These are phyloP conservation scores for Sugiyamaella qingdaonensis DNA, from an alignment of 805 yeast species.

Conservation along the genomic window DNA sequence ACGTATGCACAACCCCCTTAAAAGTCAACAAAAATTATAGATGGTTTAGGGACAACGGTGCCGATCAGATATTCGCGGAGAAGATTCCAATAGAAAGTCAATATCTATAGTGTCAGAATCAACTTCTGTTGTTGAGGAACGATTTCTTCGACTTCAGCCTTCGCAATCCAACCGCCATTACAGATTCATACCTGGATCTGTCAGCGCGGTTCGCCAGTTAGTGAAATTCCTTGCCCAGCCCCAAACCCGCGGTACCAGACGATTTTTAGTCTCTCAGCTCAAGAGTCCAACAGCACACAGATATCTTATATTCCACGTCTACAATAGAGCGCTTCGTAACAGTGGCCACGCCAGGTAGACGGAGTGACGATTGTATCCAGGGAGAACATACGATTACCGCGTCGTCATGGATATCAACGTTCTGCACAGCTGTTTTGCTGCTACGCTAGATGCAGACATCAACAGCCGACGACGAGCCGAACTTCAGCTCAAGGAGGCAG, in stretches of 20 bases:
- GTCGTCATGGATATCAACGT: constrained; percentile 59
- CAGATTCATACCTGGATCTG: no score
- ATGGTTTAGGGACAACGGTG: no score
- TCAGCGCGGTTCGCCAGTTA: neutral
- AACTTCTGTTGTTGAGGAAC: no score
- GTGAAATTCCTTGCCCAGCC: neutral
- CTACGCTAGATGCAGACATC: constrained; percentile 69
- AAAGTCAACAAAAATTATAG: no score
- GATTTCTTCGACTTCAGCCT: no score
- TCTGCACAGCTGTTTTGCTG: constrained; percentile 71
- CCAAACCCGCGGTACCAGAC: neutral
- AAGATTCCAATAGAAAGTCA: no score
- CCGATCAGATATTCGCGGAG: no score
- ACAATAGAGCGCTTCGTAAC: neutral
- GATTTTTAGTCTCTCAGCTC: neutral
- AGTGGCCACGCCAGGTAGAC: neutral
- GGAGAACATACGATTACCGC: neutral
- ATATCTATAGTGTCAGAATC: no score
- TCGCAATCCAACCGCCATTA: no score
- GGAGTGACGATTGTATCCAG: neutral
- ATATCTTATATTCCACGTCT: neutral
- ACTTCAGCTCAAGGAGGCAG: constrained; percentile 51
- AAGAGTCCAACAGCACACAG: no score
- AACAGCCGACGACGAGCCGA: constrained; percentile 66
- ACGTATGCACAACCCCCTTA: no score